Evolutionary conservation across 2,329 filamentous ascomycete species (phyloP).

Genomic region (Ophiostoma sp.): DNA sequence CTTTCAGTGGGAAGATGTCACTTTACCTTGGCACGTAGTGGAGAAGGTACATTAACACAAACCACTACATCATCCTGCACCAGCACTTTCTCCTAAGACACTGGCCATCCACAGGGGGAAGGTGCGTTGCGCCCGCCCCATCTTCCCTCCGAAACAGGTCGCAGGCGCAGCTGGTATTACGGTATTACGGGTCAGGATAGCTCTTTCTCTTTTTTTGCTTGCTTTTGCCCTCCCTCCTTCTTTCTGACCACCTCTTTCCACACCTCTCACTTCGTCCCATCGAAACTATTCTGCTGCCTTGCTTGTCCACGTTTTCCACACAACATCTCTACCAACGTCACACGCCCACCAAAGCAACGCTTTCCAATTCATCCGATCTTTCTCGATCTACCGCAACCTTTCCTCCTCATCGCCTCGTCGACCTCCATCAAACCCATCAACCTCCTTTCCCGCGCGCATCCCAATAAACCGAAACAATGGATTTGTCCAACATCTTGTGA

Average conservation of each 20-base stretch:
- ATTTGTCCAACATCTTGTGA: conserved; percentile 91
- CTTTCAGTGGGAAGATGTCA: conserved; percentile 1
- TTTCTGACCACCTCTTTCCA: not conserved
- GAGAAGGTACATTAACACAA: conserved; percentile 10
- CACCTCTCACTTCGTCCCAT: not conserved
- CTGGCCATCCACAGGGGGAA: conserved; percentile 5
- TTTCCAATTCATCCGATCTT: not conserved
- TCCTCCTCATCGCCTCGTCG: not conserved
- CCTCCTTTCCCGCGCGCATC: not conserved
- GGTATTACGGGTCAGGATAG: not conserved
- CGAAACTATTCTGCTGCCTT: conserved; percentile 19
- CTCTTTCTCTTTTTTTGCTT: not conserved
- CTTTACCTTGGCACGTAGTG: conserved; percentile 22
- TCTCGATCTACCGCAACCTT: not conserved
- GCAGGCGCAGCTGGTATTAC: not conserved
- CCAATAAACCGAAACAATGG: conserved; percentile 37
- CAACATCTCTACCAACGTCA: not conserved
- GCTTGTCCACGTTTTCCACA: not conserved
- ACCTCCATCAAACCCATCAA: not conserved
- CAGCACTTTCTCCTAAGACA: not conserved
- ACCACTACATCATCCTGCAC: not conserved
- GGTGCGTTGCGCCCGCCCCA: not conserved
- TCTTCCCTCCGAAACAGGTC: conserved; percentile 4
- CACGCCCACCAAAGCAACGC: not conserved
- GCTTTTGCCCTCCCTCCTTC: not conserved